Conservation (phyloP, 2,329 filamentous ascomycete genomes). For the Phaeophleospora eucalypticola region DNA sequence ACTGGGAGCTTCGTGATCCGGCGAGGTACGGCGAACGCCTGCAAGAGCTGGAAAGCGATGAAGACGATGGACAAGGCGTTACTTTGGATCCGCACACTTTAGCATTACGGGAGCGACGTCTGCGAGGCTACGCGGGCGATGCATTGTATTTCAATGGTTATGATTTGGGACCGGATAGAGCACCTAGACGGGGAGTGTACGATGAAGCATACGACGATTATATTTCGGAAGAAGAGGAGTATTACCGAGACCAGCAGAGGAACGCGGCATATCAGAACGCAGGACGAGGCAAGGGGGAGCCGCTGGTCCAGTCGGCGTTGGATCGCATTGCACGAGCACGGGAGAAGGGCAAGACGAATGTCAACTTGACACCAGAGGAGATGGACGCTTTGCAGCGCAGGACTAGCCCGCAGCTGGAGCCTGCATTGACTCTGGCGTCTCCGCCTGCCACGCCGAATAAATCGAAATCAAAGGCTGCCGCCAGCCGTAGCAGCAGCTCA, state of each 20-base stretch:
- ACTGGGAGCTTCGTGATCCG: slow-evolving; percentile 44
- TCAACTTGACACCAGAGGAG: slow-evolving; percentile 75
- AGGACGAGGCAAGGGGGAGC: slow-evolving; percentile 65
- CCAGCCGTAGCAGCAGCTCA: slow-evolving; percentile 34
- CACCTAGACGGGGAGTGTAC: slow-evolving; percentile 36
- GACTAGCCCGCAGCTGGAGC: slow-evolving; percentile 26
- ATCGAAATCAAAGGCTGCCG: slow-evolving; percentile 25
- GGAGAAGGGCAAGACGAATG: slow-evolving; percentile 69
- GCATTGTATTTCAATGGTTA: slow-evolving; percentile 48
- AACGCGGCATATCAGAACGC: slow-evolving; percentile 48
- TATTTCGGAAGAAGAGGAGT: slow-evolving; percentile 49
- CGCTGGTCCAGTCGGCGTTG: slow-evolving; percentile 71
- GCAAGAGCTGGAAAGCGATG: slow-evolving; percentile 63
- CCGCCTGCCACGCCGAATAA: slow-evolving; percentile 30
- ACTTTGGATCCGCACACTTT: slow-evolving; percentile 38
- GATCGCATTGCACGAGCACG: slow-evolving; percentile 75
- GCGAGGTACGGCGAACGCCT: slow-evolving; percentile 43
- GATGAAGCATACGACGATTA: slow-evolving; percentile 43
- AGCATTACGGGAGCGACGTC: slow-evolving; percentile 23
- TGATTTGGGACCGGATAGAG: slow-evolving; percentile 42
- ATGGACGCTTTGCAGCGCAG: slow-evolving; percentile 68
- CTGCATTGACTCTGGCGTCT: slow-evolving; percentile 25
- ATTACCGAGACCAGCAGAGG: slow-evolving; percentile 37
- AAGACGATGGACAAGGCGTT: slow-evolving; percentile 44
- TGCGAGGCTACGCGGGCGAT: slow-evolving; percentile 39